Conservation (phyloP, 1,284 basidiomycete species). For the Ceratobasidium papillatum region DNA sequence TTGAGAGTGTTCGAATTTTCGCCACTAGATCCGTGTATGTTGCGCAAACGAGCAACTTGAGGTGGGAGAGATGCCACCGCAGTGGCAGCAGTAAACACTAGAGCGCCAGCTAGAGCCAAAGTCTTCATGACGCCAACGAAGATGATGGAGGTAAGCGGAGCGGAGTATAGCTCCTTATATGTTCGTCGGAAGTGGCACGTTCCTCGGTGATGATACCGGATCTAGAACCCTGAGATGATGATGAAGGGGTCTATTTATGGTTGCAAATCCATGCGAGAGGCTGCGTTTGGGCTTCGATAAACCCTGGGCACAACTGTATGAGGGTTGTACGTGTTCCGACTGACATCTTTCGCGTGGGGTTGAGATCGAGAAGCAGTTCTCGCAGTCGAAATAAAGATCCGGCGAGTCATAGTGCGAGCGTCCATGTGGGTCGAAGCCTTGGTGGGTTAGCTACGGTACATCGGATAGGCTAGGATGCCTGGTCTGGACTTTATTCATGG, state of each 20-base stretch:
- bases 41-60: background rate
- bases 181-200: too few species aligned
- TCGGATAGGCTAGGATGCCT: background rate
- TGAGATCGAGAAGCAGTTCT: background rate
- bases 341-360: too few species aligned
- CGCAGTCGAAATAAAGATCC: background rate
- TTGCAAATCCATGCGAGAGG: too few species aligned
- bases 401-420: background rate
- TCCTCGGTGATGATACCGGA: too few species aligned
- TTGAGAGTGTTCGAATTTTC: background rate
- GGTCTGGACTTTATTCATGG: background rate
- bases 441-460: too few species aligned
- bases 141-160: background rate
- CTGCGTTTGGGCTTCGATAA: too few species aligned
- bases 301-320: too few species aligned
- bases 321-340: too few species aligned
- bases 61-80: background rate
- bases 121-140: background rate
- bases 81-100: background rate
- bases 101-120: background rate
- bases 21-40: background rate
- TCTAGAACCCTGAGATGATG: too few species aligned
- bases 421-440: background rate
- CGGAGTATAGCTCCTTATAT: too few species aligned
- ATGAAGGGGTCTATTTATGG: too few species aligned